Base-by-base conservation (phyloP, 1,139 yeast genomes). In the Pichia sp. region DNA sequence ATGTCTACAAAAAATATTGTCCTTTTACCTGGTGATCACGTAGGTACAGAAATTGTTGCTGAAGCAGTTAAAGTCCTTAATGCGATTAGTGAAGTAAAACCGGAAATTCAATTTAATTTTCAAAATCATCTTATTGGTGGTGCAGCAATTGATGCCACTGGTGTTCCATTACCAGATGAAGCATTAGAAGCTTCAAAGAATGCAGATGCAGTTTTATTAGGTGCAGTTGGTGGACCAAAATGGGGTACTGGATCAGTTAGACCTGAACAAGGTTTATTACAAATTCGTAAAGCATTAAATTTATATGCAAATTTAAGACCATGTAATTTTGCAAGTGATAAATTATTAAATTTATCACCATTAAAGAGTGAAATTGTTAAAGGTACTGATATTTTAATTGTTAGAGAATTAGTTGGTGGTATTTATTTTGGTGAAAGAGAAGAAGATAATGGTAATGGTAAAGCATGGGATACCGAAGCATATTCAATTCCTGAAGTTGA, bases 181-280 rank as follows among this genome's bases (percentile, higher is more conserved):
- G 75, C 97, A 3, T 74, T 92, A 42, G 85, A 71, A 41, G 87
- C 95, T n/a, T 79, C 97, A 40, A 89, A 86, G 67, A 68, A 69
- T 39, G 84, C 97, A 1, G 95, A 92, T 63, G 98, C 98, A 32
- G 96, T 92, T 22, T 71, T 92, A 52, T 74, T 92, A 48, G 98
- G 98, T 53, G 97, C 98, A 6, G 98, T 92, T 27, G 98, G 98
- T 53, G 98, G 98, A 28, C 98, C 98, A 50, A 92, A 92, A 68
- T 92, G 98, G 98, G 94, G 95, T 31, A 86, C 97, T 32, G 97
- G 92, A 29, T 60, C 76, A 16, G 97, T 92, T 41, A 82, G 98
- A 69, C 98, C 98, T 41, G 98, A 92, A 67, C 97, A 87, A 68
- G 98, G 98, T 50, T 76, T 92, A 57, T 76, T 92, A 55, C 78